Evolutionary conservation across 768 basidiomycete genomes (phyloP).

Genomic region (Wakefieldia striispora): DNA sequence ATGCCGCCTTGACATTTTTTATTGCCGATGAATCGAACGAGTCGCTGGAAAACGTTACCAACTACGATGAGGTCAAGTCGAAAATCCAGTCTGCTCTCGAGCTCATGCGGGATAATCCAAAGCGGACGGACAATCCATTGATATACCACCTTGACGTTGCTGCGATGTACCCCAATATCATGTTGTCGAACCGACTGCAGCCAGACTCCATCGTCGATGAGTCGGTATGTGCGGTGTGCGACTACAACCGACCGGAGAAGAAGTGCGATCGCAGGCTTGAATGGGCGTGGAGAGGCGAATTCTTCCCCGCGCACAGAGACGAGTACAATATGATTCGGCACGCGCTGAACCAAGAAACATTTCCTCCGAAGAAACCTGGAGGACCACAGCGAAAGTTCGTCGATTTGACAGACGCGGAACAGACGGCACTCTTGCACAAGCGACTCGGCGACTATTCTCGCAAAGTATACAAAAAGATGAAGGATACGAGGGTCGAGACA

Average conservation of each 20-base stretch:
- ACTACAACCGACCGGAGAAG: constrained; percentile 96
- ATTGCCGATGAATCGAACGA: constrained; percentile 82
- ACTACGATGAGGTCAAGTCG: constrained; percentile 90
- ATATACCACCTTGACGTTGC: constrained; percentile 99
- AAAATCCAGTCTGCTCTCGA: constrained; percentile 79
- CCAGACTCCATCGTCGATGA: constrained; percentile 98
- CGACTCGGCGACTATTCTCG: constrained; percentile 97
- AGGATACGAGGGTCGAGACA: constrained; percentile 93
- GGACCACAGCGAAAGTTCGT: constrained; percentile 75
- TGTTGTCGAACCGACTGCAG: constrained; percentile 98
- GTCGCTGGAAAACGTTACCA: constrained; percentile 79
- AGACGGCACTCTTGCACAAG: constrained; percentile 91
- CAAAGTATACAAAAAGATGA: constrained; percentile 98
- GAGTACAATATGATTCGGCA: constrained; percentile 99
- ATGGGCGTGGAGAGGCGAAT: constrained; percentile 99
- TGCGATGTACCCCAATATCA: constrained; percentile 99
- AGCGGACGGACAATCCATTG: constrained; percentile 85
- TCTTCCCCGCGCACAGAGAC: constrained; percentile 94
- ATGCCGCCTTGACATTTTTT: constrained; percentile 86
- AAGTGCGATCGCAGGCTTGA: constrained; percentile 89
- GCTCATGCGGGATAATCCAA: constrained; percentile 86
- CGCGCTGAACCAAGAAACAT: constrained; percentile 90
- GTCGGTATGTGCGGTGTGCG: constrained; percentile 95
- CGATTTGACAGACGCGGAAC: constrained; percentile 82
- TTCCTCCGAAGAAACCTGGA: constrained; percentile 77